Evolutionary conservation across 345 rosid species (phyloP).

Genomic region (Jatropha curcas): DNA sequence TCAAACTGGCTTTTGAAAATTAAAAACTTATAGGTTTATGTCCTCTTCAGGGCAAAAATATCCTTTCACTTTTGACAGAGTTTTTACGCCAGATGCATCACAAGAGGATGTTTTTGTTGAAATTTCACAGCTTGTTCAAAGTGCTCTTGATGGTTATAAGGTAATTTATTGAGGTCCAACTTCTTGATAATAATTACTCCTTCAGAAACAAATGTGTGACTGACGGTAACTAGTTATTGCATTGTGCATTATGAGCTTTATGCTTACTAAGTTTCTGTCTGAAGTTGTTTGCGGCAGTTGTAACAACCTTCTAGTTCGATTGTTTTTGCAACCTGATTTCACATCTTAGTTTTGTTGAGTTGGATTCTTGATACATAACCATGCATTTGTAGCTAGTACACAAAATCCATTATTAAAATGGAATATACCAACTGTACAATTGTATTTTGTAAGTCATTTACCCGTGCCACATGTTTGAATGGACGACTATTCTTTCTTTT

Average conservation of each 20-base stretch:
- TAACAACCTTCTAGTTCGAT: background rate
- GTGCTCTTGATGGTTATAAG: constrained; percentile 99
- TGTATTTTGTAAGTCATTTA: background rate
- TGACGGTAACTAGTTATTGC: background rate
- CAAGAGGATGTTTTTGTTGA: constrained; percentile 91
- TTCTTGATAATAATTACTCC: background rate
- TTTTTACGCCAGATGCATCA: constrained; percentile 62
- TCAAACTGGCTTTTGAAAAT: background rate
- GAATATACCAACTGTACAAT: background rate
- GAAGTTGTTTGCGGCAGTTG: background rate
- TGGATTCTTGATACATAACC: background rate
- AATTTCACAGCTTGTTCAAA: constrained; percentile 96
- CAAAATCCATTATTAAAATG: background rate
- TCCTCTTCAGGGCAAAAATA: constrained; percentile 71
- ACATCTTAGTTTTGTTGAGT: background rate
- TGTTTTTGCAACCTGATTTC: background rate
- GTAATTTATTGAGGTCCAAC: constrained; percentile 36
- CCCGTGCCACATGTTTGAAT: background rate
- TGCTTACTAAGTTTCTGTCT: background rate
- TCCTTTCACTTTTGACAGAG: constrained; percentile 84
- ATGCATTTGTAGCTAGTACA: background rate
- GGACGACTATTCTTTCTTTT: constrained; percentile 16
- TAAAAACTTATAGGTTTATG: constrained; percentile 13
- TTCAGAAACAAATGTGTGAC: background rate
- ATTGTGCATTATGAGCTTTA: background rate